Base-by-base conservation (phyloP, 1,284 basidiomycete species). In the Phylloboletellus chloephorus region DNA sequence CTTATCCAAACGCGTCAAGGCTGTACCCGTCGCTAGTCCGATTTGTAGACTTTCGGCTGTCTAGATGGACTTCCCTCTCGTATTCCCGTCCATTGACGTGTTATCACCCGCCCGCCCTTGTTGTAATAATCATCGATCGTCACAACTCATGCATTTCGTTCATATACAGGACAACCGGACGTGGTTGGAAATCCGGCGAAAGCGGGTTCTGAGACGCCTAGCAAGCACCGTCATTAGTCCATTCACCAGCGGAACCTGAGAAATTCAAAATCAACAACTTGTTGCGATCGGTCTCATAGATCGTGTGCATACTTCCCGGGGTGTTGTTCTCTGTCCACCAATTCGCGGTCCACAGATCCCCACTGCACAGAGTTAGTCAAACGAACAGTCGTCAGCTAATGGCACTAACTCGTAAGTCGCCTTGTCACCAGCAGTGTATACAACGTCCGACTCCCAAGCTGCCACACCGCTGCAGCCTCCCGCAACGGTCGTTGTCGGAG, bases 311-410 rank as follows among this genome's bases (percentile, higher is more conserved):
- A 67, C 77, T 74, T 61, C 75, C 76, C 4, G 73, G 80, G 24
- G 52, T 68, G 51, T 78, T 74, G 20, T 65, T 70, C 53, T 79
- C 58, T 6, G 76, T 74, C 79, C 79, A 81, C 52, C 40, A 56
- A 2, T 75, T 71, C 3, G 78, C 76, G 7, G 71, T 75, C 78
- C 78, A 84, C 20, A 81, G 64, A 52, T 78, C 67, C 7, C 69
- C 67, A 43, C 70, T 78, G 61, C 23, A 44, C 25, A 28, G 28
- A 19, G 31, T 53, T 31, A 31, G 32, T 33, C 23, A 6, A 38
- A 17, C 10, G 36, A 22, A 42, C 31, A 23, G 20, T 34, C 21
- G 31, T 13, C 10, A 32, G 11, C 31, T 21, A 16, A 19, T 24
- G 25, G 31, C 31, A 57, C 67, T 58, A 52, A 79, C 76, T 61